phyloP scores from a whole-genome alignment of 1,284 basidiomycete genomes.

The Cutaneotrichosporon sp. region DNA sequence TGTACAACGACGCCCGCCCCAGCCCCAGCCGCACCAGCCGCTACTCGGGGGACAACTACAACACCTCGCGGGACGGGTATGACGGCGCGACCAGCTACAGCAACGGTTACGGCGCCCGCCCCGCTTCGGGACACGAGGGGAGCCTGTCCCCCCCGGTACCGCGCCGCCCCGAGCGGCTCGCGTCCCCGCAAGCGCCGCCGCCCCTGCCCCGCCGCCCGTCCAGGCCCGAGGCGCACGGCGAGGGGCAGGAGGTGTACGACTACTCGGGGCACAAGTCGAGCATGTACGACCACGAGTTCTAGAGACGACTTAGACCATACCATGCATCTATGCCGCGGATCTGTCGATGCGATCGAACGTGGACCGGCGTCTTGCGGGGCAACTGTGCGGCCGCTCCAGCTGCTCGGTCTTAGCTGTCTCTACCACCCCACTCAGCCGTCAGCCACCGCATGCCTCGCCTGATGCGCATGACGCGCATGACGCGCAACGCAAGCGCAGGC shows the following conservation, averaged over 20 bases:
- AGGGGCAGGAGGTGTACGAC: slow-evolving; percentile 4
- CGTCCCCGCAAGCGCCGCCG: not conserved
- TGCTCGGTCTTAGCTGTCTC: no score
- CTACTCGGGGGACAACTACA: not conserved
- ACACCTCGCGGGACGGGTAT: no score
- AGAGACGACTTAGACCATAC: not conserved
- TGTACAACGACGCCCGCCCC: no score
- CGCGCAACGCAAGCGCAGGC: not conserved
- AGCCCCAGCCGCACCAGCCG: not conserved
- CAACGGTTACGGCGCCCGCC: no score
- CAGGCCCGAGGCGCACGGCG: not conserved
- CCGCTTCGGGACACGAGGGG: no score
- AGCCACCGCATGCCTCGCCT: no score
- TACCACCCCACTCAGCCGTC: no score
- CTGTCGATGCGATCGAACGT: no score
- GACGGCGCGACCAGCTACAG: not conserved
- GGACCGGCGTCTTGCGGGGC: no score
- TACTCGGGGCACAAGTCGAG: slow-evolving; percentile 6
- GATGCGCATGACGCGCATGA: no score
- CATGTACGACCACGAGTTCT: slow-evolving; percentile 24
- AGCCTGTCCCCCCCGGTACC: not conserved
- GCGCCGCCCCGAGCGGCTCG: not conserved
- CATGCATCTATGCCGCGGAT: not conserved
- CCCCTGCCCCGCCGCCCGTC: not conserved
- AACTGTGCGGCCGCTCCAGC: no score